Conservation (phyloP, 164 flowering plant genomes). For the Tetracentron sinense region DNA sequence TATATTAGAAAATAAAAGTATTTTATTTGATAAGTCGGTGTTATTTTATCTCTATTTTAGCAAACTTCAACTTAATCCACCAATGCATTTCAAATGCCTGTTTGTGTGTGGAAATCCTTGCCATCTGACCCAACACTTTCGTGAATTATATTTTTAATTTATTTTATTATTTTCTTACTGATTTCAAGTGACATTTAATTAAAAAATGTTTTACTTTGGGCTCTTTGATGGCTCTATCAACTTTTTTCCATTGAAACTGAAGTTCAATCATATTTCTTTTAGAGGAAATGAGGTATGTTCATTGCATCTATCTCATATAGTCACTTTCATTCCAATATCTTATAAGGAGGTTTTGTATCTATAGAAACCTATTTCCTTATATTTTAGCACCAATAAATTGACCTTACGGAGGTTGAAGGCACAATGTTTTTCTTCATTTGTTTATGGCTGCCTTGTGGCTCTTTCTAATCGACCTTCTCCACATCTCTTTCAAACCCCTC, state of each 20-base stretch:
- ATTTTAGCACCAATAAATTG: too few relatives aligned
- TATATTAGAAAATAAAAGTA: too few relatives aligned
- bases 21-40: too few relatives aligned
- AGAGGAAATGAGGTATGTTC: conserved; percentile 7
- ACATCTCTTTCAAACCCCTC: not conserved
- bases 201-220: not conserved
- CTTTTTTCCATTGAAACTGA: not conserved
- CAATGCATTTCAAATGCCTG: too few relatives aligned
- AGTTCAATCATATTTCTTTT: not conserved
- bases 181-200: too few relatives aligned
- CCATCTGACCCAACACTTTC: too few relatives aligned
- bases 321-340: conserved; percentile 16
- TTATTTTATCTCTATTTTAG: too few relatives aligned
- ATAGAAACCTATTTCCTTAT: not conserved
- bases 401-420: conserved; percentile 1
- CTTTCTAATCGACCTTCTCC: not conserved
- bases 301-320: conserved; percentile 17
- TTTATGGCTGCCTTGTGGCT: not conserved
- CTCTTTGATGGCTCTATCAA: not conserved
- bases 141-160: not conserved
- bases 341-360: not conserved
- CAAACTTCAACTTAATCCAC: too few relatives aligned
- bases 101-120: too few relatives aligned
- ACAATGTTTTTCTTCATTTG: conserved; percentile 3
- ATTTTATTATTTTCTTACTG: not conserved